Percentiles rank a stretch among this genome's conserved stretches.
Evolutionary conservation across 1,284 basidiomycete genomes (phyloP).

Genomic region (Moesziomyces aphidis): DNA sequence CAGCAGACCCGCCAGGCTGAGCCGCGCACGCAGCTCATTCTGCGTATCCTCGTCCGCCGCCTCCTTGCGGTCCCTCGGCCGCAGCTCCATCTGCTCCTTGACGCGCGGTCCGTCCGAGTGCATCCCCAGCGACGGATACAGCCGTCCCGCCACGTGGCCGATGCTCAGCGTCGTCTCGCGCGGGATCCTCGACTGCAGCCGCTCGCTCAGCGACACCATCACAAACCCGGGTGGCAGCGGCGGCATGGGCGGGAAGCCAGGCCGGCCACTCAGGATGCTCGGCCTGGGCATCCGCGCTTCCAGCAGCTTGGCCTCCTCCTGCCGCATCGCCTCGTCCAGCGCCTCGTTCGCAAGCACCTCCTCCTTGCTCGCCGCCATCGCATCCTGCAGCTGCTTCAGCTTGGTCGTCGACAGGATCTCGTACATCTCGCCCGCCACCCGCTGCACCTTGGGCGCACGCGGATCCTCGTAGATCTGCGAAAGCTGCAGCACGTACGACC

Average conservation of each 20-base stretch:
- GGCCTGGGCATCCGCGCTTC: conserved; percentile 31
- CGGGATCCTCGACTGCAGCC: conserved; percentile 24
- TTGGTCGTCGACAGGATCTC: conserved; percentile 32
- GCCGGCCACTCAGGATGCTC: conserved; percentile 27
- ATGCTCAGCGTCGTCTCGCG: conserved; percentile 32
- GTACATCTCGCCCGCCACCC: conserved; percentile 40
- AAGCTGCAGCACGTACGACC: conserved; percentile 38
- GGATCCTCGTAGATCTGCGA: conserved; percentile 44
- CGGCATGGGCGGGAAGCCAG: conserved; percentile 43
- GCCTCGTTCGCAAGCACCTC: conserved; percentile 15
- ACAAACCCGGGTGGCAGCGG: conserved; percentile 40
- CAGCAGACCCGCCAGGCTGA: conserved; percentile 40
- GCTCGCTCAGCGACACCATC: conserved; percentile 39
- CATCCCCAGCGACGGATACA: conserved; percentile 43
- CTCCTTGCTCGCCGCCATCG: conserved; percentile 12
- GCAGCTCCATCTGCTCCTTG: conserved; percentile 29
- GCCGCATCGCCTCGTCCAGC: conserved; percentile 14
- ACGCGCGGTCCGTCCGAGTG: conserved; percentile 47
- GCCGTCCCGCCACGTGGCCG: conserved; percentile 30
- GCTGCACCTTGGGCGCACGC: conserved; percentile 14
- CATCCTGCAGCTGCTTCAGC: conserved; percentile 24
- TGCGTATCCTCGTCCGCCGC: conserved; percentile 45
- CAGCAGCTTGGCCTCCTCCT: conserved; percentile 24
- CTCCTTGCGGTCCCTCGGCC: conserved; percentile 15
- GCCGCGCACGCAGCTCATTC: conserved; percentile 30